A percentile compares a stretch with the other conserved stretches of the same genome.
Evolutionary conservation across 129 eudicot genomes (phyloP).

Genomic region (Arctium minus): DNA sequence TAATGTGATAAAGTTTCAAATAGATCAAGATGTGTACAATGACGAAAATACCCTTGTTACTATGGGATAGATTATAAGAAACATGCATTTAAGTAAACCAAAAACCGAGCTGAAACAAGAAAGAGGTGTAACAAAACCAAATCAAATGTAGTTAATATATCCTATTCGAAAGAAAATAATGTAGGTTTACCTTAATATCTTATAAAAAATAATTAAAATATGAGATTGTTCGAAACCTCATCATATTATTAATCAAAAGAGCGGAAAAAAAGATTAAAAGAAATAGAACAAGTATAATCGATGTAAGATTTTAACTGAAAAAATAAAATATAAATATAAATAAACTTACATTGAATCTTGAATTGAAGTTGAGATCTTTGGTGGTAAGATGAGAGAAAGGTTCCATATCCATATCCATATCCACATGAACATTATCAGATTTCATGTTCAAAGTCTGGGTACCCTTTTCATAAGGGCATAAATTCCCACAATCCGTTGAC

Average conservation of each 20-base stretch:
- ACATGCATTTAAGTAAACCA: background rate
- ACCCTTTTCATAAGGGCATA: conserved; percentile 23
- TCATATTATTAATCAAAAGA: too few species aligned
- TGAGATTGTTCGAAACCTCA: background rate
- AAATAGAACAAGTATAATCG: background rate
- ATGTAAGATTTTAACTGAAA: background rate
- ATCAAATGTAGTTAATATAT: too few species aligned
- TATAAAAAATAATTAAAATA: too few species aligned
- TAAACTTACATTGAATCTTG: conserved; percentile 28
- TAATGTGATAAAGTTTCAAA: background rate
- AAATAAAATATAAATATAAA: background rate
- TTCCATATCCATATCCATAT: conserved; percentile 38
- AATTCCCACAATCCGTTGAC: conserved; percentile 11
- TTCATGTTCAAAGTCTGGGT: conserved; percentile 22
- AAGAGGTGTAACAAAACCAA: background rate
- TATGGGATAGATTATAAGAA: background rate
- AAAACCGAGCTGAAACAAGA: too few species aligned
- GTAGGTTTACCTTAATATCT: background rate
- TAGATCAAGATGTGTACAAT: background rate
- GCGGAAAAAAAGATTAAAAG: too few species aligned
- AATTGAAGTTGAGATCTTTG: conserved; percentile 14
- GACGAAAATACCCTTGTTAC: background rate
- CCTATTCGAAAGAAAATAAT: too few species aligned
- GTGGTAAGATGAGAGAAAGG: conserved; percentile 29
- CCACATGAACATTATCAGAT: conserved; percentile 29